Base-by-base conservation (phyloP, 2,329 filamentous ascomycete species). In the Anthostomella pinea region DNA sequence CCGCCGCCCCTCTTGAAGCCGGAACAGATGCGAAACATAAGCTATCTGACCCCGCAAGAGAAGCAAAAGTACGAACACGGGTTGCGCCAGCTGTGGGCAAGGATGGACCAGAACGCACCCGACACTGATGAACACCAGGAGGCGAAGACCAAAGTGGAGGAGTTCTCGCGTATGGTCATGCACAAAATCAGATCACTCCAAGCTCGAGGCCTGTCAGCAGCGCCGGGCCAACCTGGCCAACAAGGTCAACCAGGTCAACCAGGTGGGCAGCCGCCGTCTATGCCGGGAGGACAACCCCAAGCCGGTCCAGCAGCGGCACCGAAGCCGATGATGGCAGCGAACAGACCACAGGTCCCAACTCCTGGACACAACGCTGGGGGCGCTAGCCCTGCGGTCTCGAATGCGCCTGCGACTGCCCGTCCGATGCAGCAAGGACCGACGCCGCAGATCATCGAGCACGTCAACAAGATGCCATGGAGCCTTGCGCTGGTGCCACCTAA, bases 21-120 rank as follows among this genome's bases (percentile, higher is more conserved):
- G 0, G 66, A 69, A 22, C 68, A 72, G 34, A 79, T 80, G 56
- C 66, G 69, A 21, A 64, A 45, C 5, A 64, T 80, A 3, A 63
- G 63, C 2, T 67, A 70, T 24, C 63, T 83, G 3, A 71, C 63
- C 17, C 64, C 72, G 1, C 68, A 73, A 2, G 79, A 83, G 38
- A 78, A 75, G 49, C 49, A 49, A 2, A 79, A 79, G 48, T 83
- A 81, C 47, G 76, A 81, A 48, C 59, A 65, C 2, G 79, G 79
- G 1, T 62, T 83, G 1, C 64, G 67, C 8, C 53, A 62, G 2
- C 60, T 83, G 0, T 83, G 76, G 71, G 35, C 44, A 2, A 66
- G 61, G 15, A 66, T 75, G 25, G 69, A 75, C 29, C 70, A 74
- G 39, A 69, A 65, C 14, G 60, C 65, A 1, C 57, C 69, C 0